Evolutionary conservation across 306 rosid genomes (phyloP).

Genomic region (Gastrolobium villosum): DNA sequence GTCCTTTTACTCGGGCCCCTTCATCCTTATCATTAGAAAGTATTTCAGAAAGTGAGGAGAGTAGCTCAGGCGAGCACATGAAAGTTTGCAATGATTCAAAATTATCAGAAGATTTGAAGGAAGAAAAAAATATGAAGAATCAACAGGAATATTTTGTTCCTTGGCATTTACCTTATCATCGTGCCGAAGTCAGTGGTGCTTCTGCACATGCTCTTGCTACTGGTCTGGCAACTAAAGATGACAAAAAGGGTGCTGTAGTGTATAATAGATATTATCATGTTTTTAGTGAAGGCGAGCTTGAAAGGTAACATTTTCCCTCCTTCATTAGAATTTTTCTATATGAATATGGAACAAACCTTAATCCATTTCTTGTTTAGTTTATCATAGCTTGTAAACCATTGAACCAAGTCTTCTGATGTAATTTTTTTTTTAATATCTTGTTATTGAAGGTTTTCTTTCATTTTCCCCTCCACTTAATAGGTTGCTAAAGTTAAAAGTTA

Average conservation of each 20-base stretch:
- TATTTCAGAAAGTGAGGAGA: slow-evolving; percentile 83
- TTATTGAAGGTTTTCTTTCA: not conserved
- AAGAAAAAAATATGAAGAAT: slow-evolving; percentile 52
- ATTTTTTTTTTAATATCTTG: slow-evolving; percentile 20
- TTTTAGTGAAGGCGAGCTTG: slow-evolving; percentile 95
- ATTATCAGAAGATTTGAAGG: slow-evolving; percentile 36
- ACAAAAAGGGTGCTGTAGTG: slow-evolving; percentile 87
- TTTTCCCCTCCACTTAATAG: slow-evolving; percentile 21
- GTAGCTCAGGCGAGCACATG: slow-evolving; percentile 47
- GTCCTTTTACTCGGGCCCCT: slow-evolving; percentile 67
- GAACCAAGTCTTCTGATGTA: slow-evolving; percentile 26
- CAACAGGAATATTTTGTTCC: slow-evolving; percentile 95
- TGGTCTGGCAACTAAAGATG: slow-evolving; percentile 92
- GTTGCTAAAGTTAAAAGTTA: slow-evolving; percentile 30
- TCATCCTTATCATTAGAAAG: slow-evolving; percentile 70
- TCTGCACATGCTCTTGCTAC: slow-evolving; percentile 87
- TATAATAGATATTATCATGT: slow-evolving; percentile 95
- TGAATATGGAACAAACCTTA: slow-evolving; percentile 13
- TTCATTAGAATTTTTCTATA: slow-evolving; percentile 26
- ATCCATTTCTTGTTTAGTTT: slow-evolving; percentile 6
- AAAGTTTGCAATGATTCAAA: slow-evolving; percentile 49
- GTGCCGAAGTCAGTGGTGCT: slow-evolving; percentile 89
- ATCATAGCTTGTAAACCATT: slow-evolving; percentile 29
- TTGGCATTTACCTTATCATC: slow-evolving; percentile 98
- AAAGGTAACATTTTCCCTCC: slow-evolving; percentile 65